These are phyloP conservation scores for Exophiala oligosperma DNA, from an alignment of 2,329 filamentous ascomycete species.

Conservation along the genomic window DNA sequence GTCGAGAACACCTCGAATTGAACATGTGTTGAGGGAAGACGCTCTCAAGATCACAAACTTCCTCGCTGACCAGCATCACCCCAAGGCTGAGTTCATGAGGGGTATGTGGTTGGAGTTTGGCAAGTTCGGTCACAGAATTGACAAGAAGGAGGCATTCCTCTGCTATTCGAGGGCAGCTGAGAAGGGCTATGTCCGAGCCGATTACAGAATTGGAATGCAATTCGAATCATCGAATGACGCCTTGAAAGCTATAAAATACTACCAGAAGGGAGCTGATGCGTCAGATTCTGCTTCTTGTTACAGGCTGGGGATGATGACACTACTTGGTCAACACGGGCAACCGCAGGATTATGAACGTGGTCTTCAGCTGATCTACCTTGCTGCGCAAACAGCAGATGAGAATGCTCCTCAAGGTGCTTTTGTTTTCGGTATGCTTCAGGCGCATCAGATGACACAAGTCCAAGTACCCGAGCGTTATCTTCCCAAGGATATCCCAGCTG, in stretches of 20 bases:
- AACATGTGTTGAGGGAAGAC: conserved; percentile 84
- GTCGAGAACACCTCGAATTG: conserved; percentile 77
- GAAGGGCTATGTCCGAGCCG: conserved; percentile 80
- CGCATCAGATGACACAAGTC: conserved; percentile 88
- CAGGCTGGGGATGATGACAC: conserved; percentile 94
- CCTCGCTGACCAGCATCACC: conserved; percentile 85
- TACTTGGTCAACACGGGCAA: conserved; percentile 91
- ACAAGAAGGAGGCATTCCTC: conserved; percentile 91
- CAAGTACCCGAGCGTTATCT: conserved; percentile 71
- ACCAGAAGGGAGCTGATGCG: conserved; percentile 74
- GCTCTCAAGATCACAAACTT: conserved; percentile 91
- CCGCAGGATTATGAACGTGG: conserved; percentile 76
- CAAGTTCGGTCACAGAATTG: conserved; percentile 84
- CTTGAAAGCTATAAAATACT: conserved; percentile 86
- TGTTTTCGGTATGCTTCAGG: conserved; percentile 90
- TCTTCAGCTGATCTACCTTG: conserved; percentile 77
- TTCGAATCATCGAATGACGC: conserved; percentile 95
- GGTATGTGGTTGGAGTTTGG: conserved; percentile 99
- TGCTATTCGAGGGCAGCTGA: conserved; percentile 79
- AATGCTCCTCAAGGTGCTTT: conserved; percentile 97
- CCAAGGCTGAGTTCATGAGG: conserved; percentile 89
- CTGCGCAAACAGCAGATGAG: conserved; percentile 86
- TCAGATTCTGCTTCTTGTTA: conserved; percentile 87
- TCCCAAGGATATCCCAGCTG: conserved; percentile 68
- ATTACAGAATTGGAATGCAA: conserved; percentile 98